Evolutionary conservation across 2,329 filamentous ascomycete genomes (phyloP).

Genomic region (Ambrosiella xylebori): DNA sequence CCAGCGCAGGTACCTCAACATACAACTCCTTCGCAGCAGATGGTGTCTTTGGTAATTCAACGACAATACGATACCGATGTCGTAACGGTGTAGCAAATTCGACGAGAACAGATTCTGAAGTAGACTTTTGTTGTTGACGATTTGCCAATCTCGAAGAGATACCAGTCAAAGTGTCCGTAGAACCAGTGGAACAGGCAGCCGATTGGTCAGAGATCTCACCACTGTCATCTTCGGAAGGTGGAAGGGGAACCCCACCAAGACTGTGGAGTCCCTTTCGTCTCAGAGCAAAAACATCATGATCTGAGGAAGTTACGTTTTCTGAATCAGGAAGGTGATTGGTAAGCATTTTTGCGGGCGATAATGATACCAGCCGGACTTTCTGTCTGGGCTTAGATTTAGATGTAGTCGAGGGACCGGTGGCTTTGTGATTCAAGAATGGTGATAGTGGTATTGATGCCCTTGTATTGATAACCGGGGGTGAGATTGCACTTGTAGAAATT

Average conservation of each 20-base stretch:
- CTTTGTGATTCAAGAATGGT: background rate
- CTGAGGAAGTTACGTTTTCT: background rate
- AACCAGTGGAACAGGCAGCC: background rate
- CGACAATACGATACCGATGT: background rate
- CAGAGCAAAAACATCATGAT: background rate
- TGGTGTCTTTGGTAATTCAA: constrained; percentile 1
- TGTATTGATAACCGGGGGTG: background rate
- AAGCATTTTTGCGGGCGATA: background rate
- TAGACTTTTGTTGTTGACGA: background rate
- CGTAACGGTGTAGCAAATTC: background rate
- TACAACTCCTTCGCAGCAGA: background rate
- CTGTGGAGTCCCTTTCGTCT: background rate
- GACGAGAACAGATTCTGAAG: background rate
- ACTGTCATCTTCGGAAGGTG: background rate
- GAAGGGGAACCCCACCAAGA: background rate
- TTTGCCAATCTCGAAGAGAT: background rate
- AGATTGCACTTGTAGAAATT: background rate
- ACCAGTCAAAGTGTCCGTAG: background rate
- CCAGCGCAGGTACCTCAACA: background rate
- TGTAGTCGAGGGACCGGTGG: background rate
- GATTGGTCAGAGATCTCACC: background rate
- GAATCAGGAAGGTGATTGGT: background rate
- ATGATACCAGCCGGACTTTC: background rate
- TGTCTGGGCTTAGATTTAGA: background rate
- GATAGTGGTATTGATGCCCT: background rate